A percentile compares a stretch with the other conserved stretches of the same genome.
phyloP scores from a whole-genome alignment of 2,329 filamentous ascomycete species.

The Bipolaris bicolor region DNA sequence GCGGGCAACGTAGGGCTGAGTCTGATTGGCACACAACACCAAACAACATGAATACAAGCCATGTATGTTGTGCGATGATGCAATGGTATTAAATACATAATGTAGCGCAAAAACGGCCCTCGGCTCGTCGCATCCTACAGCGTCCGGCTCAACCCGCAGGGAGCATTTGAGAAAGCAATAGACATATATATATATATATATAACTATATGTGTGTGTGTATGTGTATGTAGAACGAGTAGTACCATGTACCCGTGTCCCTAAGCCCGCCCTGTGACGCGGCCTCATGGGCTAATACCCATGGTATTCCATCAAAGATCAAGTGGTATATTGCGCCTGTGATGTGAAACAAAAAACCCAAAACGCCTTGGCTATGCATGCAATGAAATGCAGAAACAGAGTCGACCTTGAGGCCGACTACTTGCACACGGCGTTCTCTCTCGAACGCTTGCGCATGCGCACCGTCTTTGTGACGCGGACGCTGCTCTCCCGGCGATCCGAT shows the following conservation, averaged over 20 bases:
- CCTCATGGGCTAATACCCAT: neutral
- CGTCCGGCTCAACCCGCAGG: slow-evolving; percentile 46
- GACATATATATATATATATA: too few species aligned
- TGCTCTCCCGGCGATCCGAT: slow-evolving; percentile 32
- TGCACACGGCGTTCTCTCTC: slow-evolving; percentile 21
- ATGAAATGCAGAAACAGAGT: slow-evolving; percentile 7
- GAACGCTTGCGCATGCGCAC: slow-evolving; percentile 44
- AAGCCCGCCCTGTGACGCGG: too few species aligned
- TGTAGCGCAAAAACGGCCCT: slow-evolving; percentile 15
- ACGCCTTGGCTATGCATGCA: slow-evolving; percentile 44
- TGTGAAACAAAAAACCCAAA: slow-evolving; percentile 18
- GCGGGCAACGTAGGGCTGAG: slow-evolving; percentile 25
- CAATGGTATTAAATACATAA: slow-evolving; percentile 20
- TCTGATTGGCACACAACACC: slow-evolving; percentile 8
- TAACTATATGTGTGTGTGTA: neutral
- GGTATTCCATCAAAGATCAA: slow-evolving; percentile 18
- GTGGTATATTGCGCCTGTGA: slow-evolving; percentile 37
- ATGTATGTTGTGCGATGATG: slow-evolving; percentile 1
- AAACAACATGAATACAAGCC: neutral
- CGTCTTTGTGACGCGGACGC: slow-evolving; percentile 36
- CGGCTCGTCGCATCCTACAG: slow-evolving; percentile 22
- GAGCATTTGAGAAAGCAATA: slow-evolving; percentile 25
- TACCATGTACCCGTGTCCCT: neutral
- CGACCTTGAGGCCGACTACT: slow-evolving; percentile 28
- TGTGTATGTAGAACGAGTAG: neutral